Evolutionary conservation across 116 monocot species (phyloP), one percentile per base, ranked within the genome.

Genomic region (Zostera marina): DNA sequence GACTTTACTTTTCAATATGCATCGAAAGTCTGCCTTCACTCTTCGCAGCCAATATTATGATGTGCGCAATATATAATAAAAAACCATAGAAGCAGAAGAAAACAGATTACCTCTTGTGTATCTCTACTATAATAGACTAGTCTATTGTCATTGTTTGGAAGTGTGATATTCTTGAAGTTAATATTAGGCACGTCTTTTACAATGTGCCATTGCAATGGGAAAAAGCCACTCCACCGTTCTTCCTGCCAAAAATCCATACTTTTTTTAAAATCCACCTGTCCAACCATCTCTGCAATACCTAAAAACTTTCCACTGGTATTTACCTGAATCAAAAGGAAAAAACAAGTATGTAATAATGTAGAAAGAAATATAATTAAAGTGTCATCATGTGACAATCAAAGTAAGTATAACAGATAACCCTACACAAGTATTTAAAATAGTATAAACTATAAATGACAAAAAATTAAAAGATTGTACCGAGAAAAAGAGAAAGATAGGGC

Each of bases 401-500:
- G 32, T 32, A 32, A 32, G 2, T 32, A 32, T 32, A 32, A 32
- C 5, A 32, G 32, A 32, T 32, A 32, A 32, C 32, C 32, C 5
- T 32, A 32, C 32, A 32, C 5, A 5, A 32, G 32, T 3, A 3
- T 32, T 32, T 11, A 14, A 45, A 45, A 45, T 45, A 45, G 10
- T 45, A 14, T 11, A 32, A 32, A 32, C n/a, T n/a, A n/a, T n/a
- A 14, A 15, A 59, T 42, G 10, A 59, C 9, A 19, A 59, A 13
- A 42, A 32, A 32, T 32, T 32, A 32, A 32, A 32, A 3, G 32
- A 32, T 5, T 32, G 74, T 54, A 88, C 88, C 47, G 88, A 88
- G 64, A 88, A 88, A 60, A 88, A 88, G 23, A 88, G 88, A 73
- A 88, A 88, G 9, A 88, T 60, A 3, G 83, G 88, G 53, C 80